Evolutionary conservation across 352 stramenopile genomes (phyloP).

Genomic region (Phytophthora quininea): DNA sequence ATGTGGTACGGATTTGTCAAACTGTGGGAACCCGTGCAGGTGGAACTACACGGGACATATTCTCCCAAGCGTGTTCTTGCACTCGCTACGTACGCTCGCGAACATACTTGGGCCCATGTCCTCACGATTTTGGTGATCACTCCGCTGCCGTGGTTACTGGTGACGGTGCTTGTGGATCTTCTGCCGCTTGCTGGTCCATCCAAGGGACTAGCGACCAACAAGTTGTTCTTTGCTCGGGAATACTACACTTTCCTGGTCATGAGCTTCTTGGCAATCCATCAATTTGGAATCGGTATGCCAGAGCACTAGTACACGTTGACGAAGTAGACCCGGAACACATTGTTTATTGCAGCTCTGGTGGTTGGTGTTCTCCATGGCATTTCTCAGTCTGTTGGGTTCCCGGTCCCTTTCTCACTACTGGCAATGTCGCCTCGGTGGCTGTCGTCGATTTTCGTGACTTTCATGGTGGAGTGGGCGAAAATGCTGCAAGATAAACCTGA

Average conservation of each 20-base stretch:
- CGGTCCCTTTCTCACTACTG: slow-evolving; percentile 30
- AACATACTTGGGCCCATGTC: slow-evolving; percentile 12
- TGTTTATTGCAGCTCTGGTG: slow-evolving; percentile 5
- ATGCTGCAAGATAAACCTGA: slow-evolving; percentile 17
- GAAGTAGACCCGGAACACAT: slow-evolving; percentile 11
- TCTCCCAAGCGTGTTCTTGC: slow-evolving; percentile 13
- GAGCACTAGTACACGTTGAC: slow-evolving; percentile 15
- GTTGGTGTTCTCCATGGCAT: slow-evolving; percentile 13
- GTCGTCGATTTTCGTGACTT: slow-evolving; percentile 9
- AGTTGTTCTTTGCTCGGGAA: slow-evolving; percentile 25
- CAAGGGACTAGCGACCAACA: slow-evolving; percentile 18
- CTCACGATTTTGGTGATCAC: slow-evolving; percentile 19
- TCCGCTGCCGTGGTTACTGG: slow-evolving; percentile 26
- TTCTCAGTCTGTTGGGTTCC: slow-evolving; percentile 11
- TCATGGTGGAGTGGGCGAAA: slow-evolving; percentile 19
- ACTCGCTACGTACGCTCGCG: slow-evolving; percentile 13
- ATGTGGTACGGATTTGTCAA: background rate
- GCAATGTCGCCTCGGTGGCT: slow-evolving; percentile 15
- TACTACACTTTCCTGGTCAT: slow-evolving; percentile 25
- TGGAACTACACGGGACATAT: slow-evolving; percentile 33
- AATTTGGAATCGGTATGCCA: slow-evolving; percentile 26
- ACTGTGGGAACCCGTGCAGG: slow-evolving; percentile 24
- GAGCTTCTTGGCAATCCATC: slow-evolving; percentile 19
- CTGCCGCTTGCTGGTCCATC: slow-evolving; percentile 22
- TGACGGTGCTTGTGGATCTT: slow-evolving; percentile 25